Evolutionary conservation across 768 basidiomycete species (phyloP), one percentile per base, ranked within the genome.

Genomic region (Amanita jacksonii): DNA sequence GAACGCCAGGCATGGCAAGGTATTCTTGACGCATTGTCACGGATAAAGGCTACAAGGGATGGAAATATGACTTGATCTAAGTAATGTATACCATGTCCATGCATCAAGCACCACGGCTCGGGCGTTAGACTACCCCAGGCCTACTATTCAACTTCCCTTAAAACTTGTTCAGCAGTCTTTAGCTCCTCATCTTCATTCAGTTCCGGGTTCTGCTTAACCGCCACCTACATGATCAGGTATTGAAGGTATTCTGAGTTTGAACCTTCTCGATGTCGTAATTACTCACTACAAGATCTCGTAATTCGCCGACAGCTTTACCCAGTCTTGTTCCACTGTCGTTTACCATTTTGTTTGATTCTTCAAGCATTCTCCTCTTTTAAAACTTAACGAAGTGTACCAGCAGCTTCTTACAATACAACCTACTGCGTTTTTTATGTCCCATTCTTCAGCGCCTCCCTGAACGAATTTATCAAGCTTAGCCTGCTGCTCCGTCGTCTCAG

Each of bases 291-390:
- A 88, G 62, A 46, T 74, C 72, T 50, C 70, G 65, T 47, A 92
- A 68, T 44, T 85, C 84, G 45, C 66, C 77, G 23, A 68, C 67
- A 24, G 77, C 79, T 54, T 69, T 74, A 37, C 68, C 74, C n/a
- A 88, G 64, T 37, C 83, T 73, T 43, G 59, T 69, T 44, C 67
- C 63, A 16, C 80, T 72, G 56, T 90, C 85, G 40, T 63, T 62
- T 47, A 90, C 73, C 88, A 93, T 88, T 69, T 77, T 87, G 49
- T 76, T 65, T 33, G 81, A 80, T 67, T 93, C 89, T 45, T 85
- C 79, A 38, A 80, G 62, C 65, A 89, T 67, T 55, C 71, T 74
- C 43, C 60, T 68, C 86, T 89, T 54, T 41, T 45, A 34, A 47
- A n/a, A n/a, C n/a, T n/a, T n/a, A n/a, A n/a, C n/a, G n/a, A n/a